Evolutionary conservation across 129 eudicot genomes (phyloP).

Genomic region (Helichrysum umbraculigerum): DNA sequence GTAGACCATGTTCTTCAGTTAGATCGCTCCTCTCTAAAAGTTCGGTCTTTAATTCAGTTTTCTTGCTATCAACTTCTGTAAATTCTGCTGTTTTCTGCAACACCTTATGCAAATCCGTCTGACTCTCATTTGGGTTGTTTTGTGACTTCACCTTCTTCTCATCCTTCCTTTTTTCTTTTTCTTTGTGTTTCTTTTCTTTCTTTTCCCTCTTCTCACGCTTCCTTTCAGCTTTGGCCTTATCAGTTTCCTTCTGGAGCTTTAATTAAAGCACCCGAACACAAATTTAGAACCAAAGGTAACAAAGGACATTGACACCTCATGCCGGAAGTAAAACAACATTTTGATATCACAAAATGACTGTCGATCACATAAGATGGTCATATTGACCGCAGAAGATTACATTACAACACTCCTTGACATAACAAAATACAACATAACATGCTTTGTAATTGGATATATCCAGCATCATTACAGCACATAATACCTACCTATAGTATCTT

Average conservation of each 20-base stretch:
- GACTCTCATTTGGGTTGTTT: conserved; percentile 7
- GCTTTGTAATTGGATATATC: background rate
- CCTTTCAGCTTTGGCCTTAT: conserved; percentile 32
- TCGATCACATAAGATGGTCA: background rate
- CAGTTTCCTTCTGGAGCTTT: conserved; percentile 58
- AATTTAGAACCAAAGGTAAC: conserved; percentile 40
- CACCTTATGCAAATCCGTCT: conserved; percentile 8
- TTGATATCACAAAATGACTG: background rate
- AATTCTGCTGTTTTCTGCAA: conserved; percentile 10
- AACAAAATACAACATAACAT: background rate
- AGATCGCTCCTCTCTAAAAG: conserved; percentile 39
- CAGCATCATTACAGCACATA: background rate
- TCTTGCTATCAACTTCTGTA: conserved; percentile 13
- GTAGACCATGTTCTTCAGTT: conserved; percentile 53
- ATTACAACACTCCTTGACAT: background rate
- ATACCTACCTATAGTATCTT: background rate
- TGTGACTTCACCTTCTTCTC: conserved; percentile 17
- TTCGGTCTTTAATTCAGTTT: background rate
- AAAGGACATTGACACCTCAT: conserved; percentile 12
- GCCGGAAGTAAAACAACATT: conserved; percentile 5
- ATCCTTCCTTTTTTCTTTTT: conserved; percentile 22
- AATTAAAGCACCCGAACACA: conserved; percentile 52
- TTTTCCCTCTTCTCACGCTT: conserved; percentile 36
- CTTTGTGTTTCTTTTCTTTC: conserved; percentile 15
- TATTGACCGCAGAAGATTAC: background rate